Evolutionary conservation across 2,329 filamentous ascomycete species (phyloP).

Genomic region (Exophiala sp.): DNA sequence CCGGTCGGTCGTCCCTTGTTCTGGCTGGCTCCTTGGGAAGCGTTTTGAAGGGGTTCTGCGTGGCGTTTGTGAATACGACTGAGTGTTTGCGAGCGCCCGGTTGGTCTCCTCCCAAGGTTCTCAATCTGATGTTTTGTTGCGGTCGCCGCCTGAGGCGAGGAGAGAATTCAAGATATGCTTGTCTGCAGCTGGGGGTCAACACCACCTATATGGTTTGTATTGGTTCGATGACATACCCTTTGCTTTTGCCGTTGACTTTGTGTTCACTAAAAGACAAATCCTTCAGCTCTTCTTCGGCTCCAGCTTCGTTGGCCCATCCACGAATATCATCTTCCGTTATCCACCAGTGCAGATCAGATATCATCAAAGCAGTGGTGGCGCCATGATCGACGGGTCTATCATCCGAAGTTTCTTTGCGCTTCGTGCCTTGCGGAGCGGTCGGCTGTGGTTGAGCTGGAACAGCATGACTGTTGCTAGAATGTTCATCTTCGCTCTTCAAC

Average conservation of each 20-base stretch:
- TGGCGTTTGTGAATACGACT: slow-evolving; percentile 68
- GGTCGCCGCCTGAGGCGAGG: slow-evolving; percentile 74
- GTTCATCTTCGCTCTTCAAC: slow-evolving; percentile 1
- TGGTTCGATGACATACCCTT: slow-evolving; percentile 60
- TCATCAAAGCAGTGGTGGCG: slow-evolving; percentile 66
- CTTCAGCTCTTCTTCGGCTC: slow-evolving; percentile 75
- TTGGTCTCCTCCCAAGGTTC: slow-evolving; percentile 50
- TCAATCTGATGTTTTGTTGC: slow-evolving; percentile 80
- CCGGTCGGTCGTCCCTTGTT: slow-evolving; percentile 54
- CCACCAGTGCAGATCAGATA: slow-evolving; percentile 95
- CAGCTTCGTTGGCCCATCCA: slow-evolving; percentile 73
- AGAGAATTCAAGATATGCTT: slow-evolving; percentile 80
- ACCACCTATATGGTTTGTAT: background rate
- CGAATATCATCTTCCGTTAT: slow-evolving; percentile 91
- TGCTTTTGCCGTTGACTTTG: slow-evolving; percentile 98
- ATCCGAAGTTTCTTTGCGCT: slow-evolving; percentile 56
- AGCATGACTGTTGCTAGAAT: slow-evolving; percentile 2
- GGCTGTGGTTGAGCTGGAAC: slow-evolving; percentile 26
- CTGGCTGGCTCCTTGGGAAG: slow-evolving; percentile 79
- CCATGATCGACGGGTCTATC: slow-evolving; percentile 53
- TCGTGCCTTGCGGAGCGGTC: slow-evolving; percentile 52
- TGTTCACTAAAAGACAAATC: slow-evolving; percentile 97
- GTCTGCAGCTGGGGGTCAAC: slow-evolving; percentile 38
- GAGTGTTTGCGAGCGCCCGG: slow-evolving; percentile 58
- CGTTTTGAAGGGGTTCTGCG: slow-evolving; percentile 82